Percentiles rank a stretch among this genome's conserved stretches.
Evolutionary conservation across 208 protist species (phyloP).

Genomic region (Trypanosoma avium): DNA sequence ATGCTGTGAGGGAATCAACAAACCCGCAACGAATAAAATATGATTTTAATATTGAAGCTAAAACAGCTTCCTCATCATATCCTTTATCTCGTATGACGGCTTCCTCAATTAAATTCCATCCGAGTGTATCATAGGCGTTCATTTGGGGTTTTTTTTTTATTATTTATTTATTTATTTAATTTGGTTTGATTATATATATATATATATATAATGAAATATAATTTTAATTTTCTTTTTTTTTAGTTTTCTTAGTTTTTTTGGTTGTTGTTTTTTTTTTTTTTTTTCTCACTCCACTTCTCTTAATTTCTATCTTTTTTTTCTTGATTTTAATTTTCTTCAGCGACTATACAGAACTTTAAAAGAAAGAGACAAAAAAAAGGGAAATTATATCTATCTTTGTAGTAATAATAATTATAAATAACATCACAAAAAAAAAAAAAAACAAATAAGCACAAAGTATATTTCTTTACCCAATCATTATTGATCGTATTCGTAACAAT

Average conservation of each 20-base stretch:
- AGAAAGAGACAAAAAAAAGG: too few relatives aligned
- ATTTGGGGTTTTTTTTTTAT: constrained; percentile 3
- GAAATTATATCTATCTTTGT: too few relatives aligned
- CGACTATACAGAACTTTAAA: constrained; percentile 23
- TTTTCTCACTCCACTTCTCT: neutral
- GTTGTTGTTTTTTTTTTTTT: constrained; percentile 10
- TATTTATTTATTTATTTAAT: constrained; percentile 7
- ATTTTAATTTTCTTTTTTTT: neutral
- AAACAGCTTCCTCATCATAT: constrained; percentile 58
- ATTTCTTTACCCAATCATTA: too few relatives aligned
- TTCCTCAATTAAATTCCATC: constrained; percentile 68
- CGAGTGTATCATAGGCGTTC: constrained; percentile 26
- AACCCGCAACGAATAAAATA: constrained; percentile 66
- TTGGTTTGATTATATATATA: neutral
- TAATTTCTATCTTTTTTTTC: constrained; percentile 3
- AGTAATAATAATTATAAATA: too few relatives aligned
- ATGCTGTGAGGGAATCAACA: constrained; percentile 48
- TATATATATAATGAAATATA: neutral
- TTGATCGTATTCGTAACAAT: too few relatives aligned
- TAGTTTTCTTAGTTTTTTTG: neutral
- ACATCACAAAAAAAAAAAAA: too few relatives aligned
- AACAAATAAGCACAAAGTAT: too few relatives aligned
- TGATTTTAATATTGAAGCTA: constrained; percentile 60
- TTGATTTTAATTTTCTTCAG: constrained; percentile 7
- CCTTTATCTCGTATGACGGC: constrained; percentile 61